Evolutionary conservation across 1,284 basidiomycete genomes (phyloP).

Genomic region (Moesziomyces parantarcticus): DNA sequence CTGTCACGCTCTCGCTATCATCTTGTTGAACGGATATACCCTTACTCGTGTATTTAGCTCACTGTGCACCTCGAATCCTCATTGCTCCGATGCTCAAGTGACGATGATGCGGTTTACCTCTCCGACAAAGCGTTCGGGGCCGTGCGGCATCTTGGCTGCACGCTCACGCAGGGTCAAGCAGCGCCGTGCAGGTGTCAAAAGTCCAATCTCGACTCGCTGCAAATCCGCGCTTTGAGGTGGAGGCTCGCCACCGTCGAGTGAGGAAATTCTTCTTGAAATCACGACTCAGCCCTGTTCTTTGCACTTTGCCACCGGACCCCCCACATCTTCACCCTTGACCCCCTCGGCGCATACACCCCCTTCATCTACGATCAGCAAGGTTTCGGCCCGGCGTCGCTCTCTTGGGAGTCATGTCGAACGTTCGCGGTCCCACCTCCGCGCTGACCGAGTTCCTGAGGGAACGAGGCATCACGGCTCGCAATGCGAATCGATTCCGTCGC

Average conservation of each 20-base stretch:
- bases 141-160: not conserved
- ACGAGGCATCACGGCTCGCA: constrained; percentile 79
- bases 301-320: not conserved
- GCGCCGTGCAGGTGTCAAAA: not conserved
- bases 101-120: too few species aligned
- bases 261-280: not conserved
- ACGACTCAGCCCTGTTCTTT: not conserved
- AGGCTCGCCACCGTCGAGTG: not conserved
- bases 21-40: not conserved
- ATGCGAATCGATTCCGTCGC: constrained; percentile 71
- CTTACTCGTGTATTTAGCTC: not conserved
- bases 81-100: too few species aligned
- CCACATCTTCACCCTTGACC: not conserved
- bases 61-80: not conserved
- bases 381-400: too few species aligned
- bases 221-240: not conserved
- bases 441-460: constrained; percentile 89
- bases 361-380: not conserved
- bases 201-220: not conserved
- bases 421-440: constrained; percentile 89
- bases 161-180: not conserved
- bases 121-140: too few species aligned
- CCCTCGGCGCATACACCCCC: not conserved
- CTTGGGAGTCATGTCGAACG: constrained; percentile 58
- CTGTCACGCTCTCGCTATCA: not conserved